Evolutionary conservation across 495 filamentous ascomycete genomes (phyloP).

Genomic region (Neurospora sp.): DNA sequence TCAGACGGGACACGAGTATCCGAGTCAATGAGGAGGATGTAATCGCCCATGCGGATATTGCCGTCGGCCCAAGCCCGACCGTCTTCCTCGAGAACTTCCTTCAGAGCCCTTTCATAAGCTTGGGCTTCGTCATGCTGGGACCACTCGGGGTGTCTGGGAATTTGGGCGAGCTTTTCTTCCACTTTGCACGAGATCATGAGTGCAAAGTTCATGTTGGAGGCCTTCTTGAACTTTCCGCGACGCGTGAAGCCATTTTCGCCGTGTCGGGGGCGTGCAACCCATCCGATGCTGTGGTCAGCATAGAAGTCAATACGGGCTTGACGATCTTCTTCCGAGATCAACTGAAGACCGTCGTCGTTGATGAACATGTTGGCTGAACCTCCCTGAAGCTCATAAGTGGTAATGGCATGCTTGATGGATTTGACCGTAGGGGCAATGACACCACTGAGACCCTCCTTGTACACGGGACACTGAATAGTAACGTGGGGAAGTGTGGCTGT

Average conservation of each 20-base stretch:
- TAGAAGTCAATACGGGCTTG: conserved; percentile 57
- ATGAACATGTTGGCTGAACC: conserved; percentile 74
- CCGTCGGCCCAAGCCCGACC: conserved; percentile 71
- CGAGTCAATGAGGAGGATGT: conserved; percentile 67
- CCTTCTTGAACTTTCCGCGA: conserved; percentile 63
- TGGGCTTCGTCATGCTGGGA: conserved; percentile 57
- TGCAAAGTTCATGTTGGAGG: conserved; percentile 78
- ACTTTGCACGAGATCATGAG: conserved; percentile 66
- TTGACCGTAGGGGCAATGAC: conserved; percentile 61
- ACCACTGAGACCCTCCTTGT: conserved; percentile 56
- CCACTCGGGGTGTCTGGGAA: conserved; percentile 52
- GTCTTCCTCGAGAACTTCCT: conserved; percentile 58
- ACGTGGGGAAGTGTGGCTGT: conserved; percentile 49
- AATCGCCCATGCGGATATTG: conserved; percentile 70
- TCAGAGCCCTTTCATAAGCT: conserved; percentile 57
- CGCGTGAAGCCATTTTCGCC: conserved; percentile 53
- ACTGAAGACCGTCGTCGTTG: conserved; percentile 70
- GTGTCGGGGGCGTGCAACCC: conserved; percentile 61
- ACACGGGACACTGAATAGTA: conserved; percentile 63
- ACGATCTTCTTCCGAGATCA: conserved; percentile 56
- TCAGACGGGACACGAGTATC: conserved; percentile 67
- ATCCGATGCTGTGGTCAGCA: conserved; percentile 67
- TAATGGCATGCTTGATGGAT: conserved; percentile 63
- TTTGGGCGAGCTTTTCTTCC: conserved; percentile 51
- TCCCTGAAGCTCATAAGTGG: conserved; percentile 70